These are phyloP conservation scores for Echeveria elegans DNA, from an alignment of 164 flowering plant genomes.

Conservation along the genomic window DNA sequence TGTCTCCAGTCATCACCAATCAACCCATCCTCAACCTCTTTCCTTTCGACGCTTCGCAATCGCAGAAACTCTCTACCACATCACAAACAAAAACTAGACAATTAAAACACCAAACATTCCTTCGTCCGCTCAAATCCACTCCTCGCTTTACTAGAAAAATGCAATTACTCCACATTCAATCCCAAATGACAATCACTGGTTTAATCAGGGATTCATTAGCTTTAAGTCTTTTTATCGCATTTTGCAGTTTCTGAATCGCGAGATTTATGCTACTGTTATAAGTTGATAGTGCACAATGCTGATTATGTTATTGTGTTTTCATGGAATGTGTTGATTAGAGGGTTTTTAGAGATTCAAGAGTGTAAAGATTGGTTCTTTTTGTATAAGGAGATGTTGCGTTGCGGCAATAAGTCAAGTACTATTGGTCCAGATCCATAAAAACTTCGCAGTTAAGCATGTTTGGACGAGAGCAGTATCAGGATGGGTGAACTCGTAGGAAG, in stretches of 20 bases:
- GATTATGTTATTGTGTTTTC: slow-evolving; percentile 31
- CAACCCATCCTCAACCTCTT: neutral
- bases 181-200: slow-evolving; percentile 41
- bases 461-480: too few relatives aligned
- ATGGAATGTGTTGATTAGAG: slow-evolving; percentile 47
- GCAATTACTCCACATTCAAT: slow-evolving; percentile 54
- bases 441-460: too few relatives aligned
- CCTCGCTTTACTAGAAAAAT: slow-evolving; percentile 38
- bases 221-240: slow-evolving; percentile 44
- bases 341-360: slow-evolving; percentile 23
- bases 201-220: slow-evolving; percentile 33
- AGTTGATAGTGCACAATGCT: slow-evolving; percentile 20
- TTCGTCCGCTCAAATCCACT: slow-evolving; percentile 28
- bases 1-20: neutral
- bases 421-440: too few relatives aligned
- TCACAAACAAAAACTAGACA: slow-evolving; percentile 22
- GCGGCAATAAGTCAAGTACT: too few relatives aligned
- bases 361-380: slow-evolving; percentile 27
- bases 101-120: slow-evolving; percentile 24
- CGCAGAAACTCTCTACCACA: slow-evolving; percentile 18
- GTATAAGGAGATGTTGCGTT: slow-evolving; percentile 43
- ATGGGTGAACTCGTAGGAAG: too few relatives aligned
- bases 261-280: slow-evolving; percentile 28
- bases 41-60: slow-evolving; percentile 13
- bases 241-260: slow-evolving; percentile 30